Percentiles rank a stretch among this genome's conserved stretches.
phyloP scores from a whole-genome alignment of 2,329 filamentous ascomycete genomes.

The Diaporthe sp. region DNA sequence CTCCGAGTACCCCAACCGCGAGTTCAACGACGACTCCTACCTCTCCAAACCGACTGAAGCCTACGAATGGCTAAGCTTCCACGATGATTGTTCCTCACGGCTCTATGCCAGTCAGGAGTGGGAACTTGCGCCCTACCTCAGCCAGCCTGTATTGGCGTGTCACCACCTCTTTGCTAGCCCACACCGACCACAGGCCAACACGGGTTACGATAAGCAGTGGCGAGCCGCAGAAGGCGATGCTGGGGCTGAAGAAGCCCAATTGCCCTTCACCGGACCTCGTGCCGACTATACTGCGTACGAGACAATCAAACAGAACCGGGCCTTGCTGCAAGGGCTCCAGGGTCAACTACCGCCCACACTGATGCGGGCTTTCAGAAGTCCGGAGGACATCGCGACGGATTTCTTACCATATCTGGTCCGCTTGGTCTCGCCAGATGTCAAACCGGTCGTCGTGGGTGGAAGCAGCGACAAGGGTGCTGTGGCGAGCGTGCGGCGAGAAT shows the following conservation, averaged over 20 bases:
- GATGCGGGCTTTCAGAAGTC: constrained; percentile 82
- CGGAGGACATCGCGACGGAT: constrained; percentile 83
- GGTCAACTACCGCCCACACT: constrained; percentile 79
- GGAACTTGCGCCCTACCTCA: constrained; percentile 90
- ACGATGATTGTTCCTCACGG: constrained; percentile 84
- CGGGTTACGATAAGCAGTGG: constrained; percentile 61
- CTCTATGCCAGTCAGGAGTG: constrained; percentile 91
- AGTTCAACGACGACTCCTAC: constrained; percentile 93
- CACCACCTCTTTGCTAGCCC: constrained; percentile 91
- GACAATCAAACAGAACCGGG: constrained; percentile 82
- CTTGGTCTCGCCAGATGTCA: constrained; percentile 90
- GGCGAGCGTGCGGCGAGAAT: constrained; percentile 89
- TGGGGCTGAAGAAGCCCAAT: constrained; percentile 63
- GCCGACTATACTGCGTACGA: constrained; percentile 89
- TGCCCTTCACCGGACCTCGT: constrained; percentile 85
- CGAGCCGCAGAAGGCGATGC: constrained; percentile 61
- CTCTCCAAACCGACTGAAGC: constrained; percentile 89
- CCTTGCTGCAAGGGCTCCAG: constrained; percentile 81
- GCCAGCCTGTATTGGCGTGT: constrained; percentile 88
- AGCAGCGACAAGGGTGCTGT: constrained; percentile 69
- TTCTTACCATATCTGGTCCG: constrained; percentile 87
- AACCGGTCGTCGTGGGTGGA: constrained; percentile 84
- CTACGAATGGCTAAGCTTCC: constrained; percentile 97
- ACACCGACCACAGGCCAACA: constrained; percentile 61
- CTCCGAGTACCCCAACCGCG: constrained; percentile 84